Conservation (phyloP, 805 yeast genomes). For the Osmozyma mogii region DNA sequence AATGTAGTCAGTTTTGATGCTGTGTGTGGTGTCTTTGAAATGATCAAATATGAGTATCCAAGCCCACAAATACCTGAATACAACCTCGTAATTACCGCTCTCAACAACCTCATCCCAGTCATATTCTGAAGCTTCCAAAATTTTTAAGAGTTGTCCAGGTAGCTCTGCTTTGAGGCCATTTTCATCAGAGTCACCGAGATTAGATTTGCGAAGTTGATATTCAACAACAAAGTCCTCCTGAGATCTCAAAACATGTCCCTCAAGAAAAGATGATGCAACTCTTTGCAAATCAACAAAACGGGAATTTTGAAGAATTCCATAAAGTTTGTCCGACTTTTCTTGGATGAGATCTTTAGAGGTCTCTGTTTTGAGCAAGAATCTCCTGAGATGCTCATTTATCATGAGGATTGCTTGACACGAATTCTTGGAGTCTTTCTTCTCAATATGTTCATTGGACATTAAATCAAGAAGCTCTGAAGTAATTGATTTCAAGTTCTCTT, state of each 20-base stretch:
- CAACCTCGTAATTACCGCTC: slow-evolving; percentile 3
- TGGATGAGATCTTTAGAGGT: no score
- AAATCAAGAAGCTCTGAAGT: slow-evolving; percentile 38
- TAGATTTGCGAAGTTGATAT: slow-evolving; percentile 44
- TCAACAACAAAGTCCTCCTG: slow-evolving; percentile 61
- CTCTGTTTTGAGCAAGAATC: no score
- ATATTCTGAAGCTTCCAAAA: slow-evolving; percentile 11
- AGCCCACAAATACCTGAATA: slow-evolving; percentile 48
- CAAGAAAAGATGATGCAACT: slow-evolving; percentile 33
- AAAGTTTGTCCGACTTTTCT: no score
- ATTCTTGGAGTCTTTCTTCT: slow-evolving; percentile 11
- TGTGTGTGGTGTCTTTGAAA: slow-evolving; percentile 58
- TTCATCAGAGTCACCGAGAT: slow-evolving; percentile 14
- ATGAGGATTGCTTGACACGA: no score
- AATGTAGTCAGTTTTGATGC: slow-evolving; percentile 53
- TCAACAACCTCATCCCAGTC: slow-evolving; percentile 10
- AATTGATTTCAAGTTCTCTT: slow-evolving; percentile 28
- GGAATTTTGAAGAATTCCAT: no score
- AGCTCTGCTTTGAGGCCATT: slow-evolving; percentile 20
- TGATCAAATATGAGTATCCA: slow-evolving; percentile 60
- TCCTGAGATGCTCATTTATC: no score
- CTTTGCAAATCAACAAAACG: slow-evolving; percentile 34
- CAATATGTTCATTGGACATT: slow-evolving; percentile 21
- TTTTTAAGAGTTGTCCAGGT: slow-evolving; percentile 34
- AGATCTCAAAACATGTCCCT: slow-evolving; percentile 29